Conservation (phyloP, 1,284 basidiomycete species). For the Marasmius oreades region DNA sequence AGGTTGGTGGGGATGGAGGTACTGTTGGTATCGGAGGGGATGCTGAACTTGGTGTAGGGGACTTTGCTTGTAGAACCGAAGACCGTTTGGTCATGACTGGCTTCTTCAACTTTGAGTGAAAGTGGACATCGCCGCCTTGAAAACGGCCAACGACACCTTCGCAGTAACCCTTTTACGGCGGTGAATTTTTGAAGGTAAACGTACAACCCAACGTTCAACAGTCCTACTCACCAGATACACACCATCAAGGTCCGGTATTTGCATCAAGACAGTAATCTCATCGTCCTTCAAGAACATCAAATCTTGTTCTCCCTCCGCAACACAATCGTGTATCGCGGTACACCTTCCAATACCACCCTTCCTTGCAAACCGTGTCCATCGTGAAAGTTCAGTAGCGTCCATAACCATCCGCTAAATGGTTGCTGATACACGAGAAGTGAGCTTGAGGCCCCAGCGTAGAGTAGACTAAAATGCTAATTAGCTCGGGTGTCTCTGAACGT, state of each 20-base stretch:
- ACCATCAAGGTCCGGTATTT: slow-evolving; percentile 53
- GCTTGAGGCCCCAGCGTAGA: background rate
- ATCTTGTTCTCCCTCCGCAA: slow-evolving; percentile 74
- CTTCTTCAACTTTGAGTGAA: slow-evolving; percentile 76
- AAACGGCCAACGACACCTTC: slow-evolving; percentile 91
- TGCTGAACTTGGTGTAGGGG: slow-evolving; percentile 16
- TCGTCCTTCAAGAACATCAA: slow-evolving; percentile 91
- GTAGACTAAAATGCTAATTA: background rate
- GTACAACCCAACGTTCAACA: slow-evolving; percentile 3
- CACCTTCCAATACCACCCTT: slow-evolving; percentile 82
- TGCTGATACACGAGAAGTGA: background rate
- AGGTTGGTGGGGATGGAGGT: background rate
- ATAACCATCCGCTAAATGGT: slow-evolving; percentile 29
- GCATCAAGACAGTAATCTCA: slow-evolving; percentile 78
- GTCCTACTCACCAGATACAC: slow-evolving; percentile 54
- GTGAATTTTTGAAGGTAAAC: background rate
- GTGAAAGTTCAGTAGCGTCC: slow-evolving; percentile 68
- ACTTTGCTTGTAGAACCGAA: slow-evolving; percentile 21
- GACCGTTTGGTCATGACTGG: slow-evolving; percentile 71
- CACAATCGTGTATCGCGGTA: slow-evolving; percentile 69
- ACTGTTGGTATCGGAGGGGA: slow-evolving; percentile 3
- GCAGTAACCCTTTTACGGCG: slow-evolving; percentile 64
- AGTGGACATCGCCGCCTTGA: slow-evolving; percentile 61
- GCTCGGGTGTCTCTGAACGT: background rate
- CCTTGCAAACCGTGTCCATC: slow-evolving; percentile 77